Evolutionary conservation across 2,329 filamentous ascomycete species (phyloP).

Genomic region (Ceratocystiopsis brevicomis): DNA sequence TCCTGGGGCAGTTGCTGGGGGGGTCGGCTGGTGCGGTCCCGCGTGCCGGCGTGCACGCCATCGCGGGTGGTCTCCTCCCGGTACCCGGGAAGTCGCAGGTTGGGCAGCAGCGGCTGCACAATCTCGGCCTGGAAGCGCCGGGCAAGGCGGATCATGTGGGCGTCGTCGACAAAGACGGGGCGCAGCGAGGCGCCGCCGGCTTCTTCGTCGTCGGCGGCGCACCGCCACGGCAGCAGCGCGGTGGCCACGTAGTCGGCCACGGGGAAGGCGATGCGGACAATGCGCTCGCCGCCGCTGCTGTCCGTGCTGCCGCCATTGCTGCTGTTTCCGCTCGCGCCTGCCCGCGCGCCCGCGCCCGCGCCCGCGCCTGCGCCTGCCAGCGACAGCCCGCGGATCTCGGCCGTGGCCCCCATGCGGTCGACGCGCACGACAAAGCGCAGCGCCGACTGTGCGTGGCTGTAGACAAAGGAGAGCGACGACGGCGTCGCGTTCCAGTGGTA

Average conservation of each 20-base stretch:
- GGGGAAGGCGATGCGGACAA: constrained; percentile 55
- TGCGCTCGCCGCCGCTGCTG: constrained; percentile 37
- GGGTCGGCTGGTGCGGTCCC: not conserved
- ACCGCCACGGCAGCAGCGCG: constrained; percentile 27
- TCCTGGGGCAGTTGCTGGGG: constrained; percentile 7
- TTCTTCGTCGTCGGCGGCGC: constrained; percentile 16
- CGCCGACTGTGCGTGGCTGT: constrained; percentile 68
- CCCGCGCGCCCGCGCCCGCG: too few species aligned
- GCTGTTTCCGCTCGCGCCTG: constrained; percentile 15
- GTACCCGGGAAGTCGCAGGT: constrained; percentile 60
- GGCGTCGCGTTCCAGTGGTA: constrained; percentile 60
- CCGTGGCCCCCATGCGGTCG: constrained; percentile 63
- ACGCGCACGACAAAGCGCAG: constrained; percentile 71
- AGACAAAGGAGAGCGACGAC: constrained; percentile 63
- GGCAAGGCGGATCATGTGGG: constrained; percentile 49
- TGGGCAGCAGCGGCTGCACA: constrained; percentile 66
- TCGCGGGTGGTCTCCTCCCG: constrained; percentile 12
- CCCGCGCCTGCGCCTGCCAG: constrained; percentile 30
- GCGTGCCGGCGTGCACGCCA: constrained; percentile 16
- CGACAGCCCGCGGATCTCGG: constrained; percentile 64
- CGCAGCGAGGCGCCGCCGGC: constrained; percentile 18
- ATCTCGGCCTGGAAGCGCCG: constrained; percentile 57
- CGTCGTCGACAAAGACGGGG: constrained; percentile 54
- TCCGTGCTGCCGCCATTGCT: not conserved
- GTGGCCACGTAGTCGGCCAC: constrained; percentile 57